Evolutionary conservation across 2,329 filamentous ascomycete genomes (phyloP).

Genomic region (Emericellopsis cladophorae): DNA sequence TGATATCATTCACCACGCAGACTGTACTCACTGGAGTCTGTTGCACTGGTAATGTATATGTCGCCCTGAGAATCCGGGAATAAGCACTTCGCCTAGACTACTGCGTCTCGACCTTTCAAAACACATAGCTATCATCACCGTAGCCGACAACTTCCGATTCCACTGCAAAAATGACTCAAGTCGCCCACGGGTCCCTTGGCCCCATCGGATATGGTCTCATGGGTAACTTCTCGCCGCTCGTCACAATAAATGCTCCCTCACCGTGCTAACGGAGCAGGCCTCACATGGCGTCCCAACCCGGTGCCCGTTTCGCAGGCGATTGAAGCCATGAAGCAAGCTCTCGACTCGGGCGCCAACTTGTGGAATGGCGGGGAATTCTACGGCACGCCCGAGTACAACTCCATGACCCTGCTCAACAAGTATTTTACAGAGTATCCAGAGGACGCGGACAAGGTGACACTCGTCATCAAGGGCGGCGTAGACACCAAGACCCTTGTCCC

Average conservation of each 20-base stretch:
- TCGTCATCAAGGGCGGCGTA: conserved; percentile 49
- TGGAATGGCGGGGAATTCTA: conserved; percentile 59
- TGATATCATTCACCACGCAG: no score
- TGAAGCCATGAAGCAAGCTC: conserved; percentile 40
- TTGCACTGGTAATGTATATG: no score
- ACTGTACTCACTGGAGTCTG: no score
- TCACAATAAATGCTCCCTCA: conserved; percentile 6
- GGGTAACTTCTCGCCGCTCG: conserved; percentile 18
- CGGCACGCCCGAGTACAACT: conserved; percentile 43
- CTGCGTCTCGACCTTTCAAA: no score
- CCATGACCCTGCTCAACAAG: conserved; percentile 43
- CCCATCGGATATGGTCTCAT: conserved; percentile 41
- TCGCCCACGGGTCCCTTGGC: conserved; percentile 31
- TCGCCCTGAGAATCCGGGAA: no score
- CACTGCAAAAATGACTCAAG: conserved; percentile 12
- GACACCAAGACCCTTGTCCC: conserved; percentile 20
- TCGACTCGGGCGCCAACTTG: conserved; percentile 29
- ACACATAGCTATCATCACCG: background rate
- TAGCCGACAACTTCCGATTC: background rate
- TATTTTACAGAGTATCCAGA: conserved; percentile 55
- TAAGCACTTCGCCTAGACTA: no score
- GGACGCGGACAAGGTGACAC: conserved; percentile 46
- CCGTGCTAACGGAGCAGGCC: conserved; percentile 26
- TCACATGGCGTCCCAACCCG: conserved; percentile 27
- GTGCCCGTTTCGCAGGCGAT: conserved; percentile 34